Base-by-base conservation (phyloP, 345 rosid species). In the Moringa oleifera region DNA sequence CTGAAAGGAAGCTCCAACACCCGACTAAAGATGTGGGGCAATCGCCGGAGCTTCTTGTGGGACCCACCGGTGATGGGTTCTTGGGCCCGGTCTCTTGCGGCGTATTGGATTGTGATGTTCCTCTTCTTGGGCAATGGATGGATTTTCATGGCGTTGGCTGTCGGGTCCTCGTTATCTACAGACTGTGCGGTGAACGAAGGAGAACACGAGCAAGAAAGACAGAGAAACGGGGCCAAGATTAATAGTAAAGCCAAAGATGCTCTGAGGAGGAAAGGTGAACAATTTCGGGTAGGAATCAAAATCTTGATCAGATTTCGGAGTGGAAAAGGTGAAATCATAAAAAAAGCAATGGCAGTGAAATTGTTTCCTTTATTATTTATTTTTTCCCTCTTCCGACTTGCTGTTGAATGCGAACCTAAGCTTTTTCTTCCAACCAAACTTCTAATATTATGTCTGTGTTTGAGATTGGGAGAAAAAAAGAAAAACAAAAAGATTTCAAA, bases 1-100 rank as follows among this genome's bases (percentile, higher is more conserved):
- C 93, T 74, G 68, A 94, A 87, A 16, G 99, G 99, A 0, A 90
- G 91, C 82, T 94, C 96, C 20, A 94, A 75, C 37, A 88, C 89
- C 61, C 97, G 89, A 80, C 77, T 79, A 77, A 91, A 91, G 68
- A 94, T 85, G 69, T 94, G 99, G 53, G 97, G 99, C n/a, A 94
- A 78, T 66, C 95, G 73, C 61, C 91, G 80, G 52, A 94, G 97
- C 69, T 80, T 94, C 85, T 94, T 94, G 47, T 84, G 81, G 55
- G 83, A 77, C 25, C 79, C 83, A 15, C 65, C 55, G 23, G 25
- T 47, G 6, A 61, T 52, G 45, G 69, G 55, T 65, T 68, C 45
- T 25, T 24, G 62, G 52, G 66, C 60, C 13, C 69, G 75, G 64
- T 69, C 66, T 67, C 84, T 73, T 16, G 75, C 33, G 55, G 70